phyloP scores from a whole-genome alignment of 2,329 filamentous ascomycete species.

The Zopfia rhizophila region DNA sequence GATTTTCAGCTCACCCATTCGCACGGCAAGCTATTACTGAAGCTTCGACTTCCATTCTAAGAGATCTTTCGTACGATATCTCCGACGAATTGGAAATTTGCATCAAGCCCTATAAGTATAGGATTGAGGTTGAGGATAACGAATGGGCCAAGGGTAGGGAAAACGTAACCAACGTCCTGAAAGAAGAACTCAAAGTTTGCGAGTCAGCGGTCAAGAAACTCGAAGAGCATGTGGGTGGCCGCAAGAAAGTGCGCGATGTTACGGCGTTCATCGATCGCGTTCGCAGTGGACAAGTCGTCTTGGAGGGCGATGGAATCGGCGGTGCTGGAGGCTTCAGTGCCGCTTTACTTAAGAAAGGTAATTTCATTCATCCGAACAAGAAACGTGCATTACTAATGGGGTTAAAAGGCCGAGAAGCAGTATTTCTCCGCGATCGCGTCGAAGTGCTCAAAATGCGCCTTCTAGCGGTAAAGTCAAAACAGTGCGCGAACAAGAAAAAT shows the following conservation, averaged over 20 bases:
- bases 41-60: constrained; percentile 87
- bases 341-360: constrained; percentile 84
- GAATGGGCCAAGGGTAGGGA: constrained; percentile 91
- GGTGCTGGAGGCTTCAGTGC: constrained; percentile 95
- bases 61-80: constrained; percentile 95
- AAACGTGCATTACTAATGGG: constrained; percentile 1
- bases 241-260: constrained; percentile 87
- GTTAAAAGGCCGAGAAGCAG: constrained; percentile 81
- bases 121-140: constrained; percentile 90
- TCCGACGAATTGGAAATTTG: constrained; percentile 98
- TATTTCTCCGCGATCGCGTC: constrained; percentile 91
- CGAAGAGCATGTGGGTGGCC: constrained; percentile 81
- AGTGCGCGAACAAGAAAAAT: constrained; percentile 84
- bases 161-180: constrained; percentile 82
- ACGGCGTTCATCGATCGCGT: constrained; percentile 91
- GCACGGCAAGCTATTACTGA: constrained; percentile 93
- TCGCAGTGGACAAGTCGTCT: constrained; percentile 81
- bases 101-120: constrained; percentile 98
- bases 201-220: constrained; percentile 80
- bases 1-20: constrained; percentile 90
- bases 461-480: constrained; percentile 86
- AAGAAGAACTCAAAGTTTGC: constrained; percentile 85
- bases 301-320: constrained; percentile 84
- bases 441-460: constrained; percentile 92
- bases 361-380: constrained; percentile 30